phyloP scores from a whole-genome alignment of 1,284 basidiomycete species.

The Austroboletus novae-zelandiae region DNA sequence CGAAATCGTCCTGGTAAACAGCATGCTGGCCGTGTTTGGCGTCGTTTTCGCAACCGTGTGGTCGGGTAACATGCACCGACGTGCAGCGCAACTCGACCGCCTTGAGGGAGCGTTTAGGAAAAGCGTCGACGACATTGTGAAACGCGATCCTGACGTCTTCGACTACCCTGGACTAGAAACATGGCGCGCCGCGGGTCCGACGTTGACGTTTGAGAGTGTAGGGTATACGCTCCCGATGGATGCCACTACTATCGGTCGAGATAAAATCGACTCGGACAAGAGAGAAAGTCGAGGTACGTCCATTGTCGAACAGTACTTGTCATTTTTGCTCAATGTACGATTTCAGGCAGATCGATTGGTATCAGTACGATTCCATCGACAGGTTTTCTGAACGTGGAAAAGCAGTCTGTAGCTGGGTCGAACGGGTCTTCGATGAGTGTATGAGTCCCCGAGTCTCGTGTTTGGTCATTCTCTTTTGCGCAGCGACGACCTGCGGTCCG shows the following conservation, averaged over 20 bases:
- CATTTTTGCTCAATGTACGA: neutral
- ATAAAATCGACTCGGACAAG: neutral
- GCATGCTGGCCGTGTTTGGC: constrained; percentile 29
- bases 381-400: neutral
- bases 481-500: no score
- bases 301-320: neutral
- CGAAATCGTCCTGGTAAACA: constrained; percentile 26
- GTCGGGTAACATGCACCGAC: constrained; percentile 11
- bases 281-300: constrained; percentile 6
- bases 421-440: no score
- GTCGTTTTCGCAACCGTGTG: constrained; percentile 27
- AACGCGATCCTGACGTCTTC: neutral
- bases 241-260: no score
- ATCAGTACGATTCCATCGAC: neutral
- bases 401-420: no score
- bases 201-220: constrained; percentile 8
- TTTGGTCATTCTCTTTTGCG: no score
- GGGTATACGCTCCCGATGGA: neutral
- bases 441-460: no score
- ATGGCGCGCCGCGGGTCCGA: constrained; percentile 19
- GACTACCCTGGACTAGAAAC: constrained; percentile 17
- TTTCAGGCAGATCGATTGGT: neutral
- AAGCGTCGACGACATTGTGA: neutral
- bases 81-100: neutral
- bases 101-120: neutral